Evolutionary conservation across 176 grass and related monocot species (phyloP).

Genomic region (Hordeum marinum): DNA sequence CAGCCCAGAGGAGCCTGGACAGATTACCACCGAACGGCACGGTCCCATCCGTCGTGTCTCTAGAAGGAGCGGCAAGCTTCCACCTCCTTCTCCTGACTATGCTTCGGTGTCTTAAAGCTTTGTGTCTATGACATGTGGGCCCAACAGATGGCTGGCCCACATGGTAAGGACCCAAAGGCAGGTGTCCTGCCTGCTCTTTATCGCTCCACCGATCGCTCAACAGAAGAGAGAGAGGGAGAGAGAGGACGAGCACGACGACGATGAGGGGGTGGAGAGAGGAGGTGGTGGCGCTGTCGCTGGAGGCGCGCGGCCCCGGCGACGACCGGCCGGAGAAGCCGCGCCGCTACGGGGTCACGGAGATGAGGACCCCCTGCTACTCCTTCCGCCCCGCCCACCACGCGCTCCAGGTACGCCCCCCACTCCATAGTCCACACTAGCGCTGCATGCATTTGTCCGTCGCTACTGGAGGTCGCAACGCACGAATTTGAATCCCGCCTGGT

Average conservation of each 20-base stretch:
- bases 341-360: conserved; percentile 84
- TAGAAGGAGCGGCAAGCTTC: conserved; percentile 49
- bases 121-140: too few relatives aligned
- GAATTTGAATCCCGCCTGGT: background rate
- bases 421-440: background rate
- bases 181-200: background rate
- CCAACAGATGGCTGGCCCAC: too few relatives aligned
- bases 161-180: too few relatives aligned
- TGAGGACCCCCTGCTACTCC: conserved; percentile 73
- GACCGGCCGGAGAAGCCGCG: conserved; percentile 94
- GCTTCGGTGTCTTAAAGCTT: too few relatives aligned
- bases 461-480: too few relatives aligned
- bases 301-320: conserved; percentile 39
- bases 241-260: background rate
- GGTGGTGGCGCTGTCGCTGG: conserved; percentile 27
- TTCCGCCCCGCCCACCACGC: conserved; percentile 50
- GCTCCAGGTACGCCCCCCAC: conserved; percentile 42
- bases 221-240: background rate
- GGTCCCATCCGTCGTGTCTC: background rate
- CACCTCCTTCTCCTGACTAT: background rate
- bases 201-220: background rate
- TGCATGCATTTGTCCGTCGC: background rate
- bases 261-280: conserved; percentile 38
- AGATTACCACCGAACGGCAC: too few relatives aligned
- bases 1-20: too few relatives aligned